Evolutionary conservation across 2,329 filamentous ascomycete genomes (phyloP).

Genomic region (Alternaria triticimaculans): DNA sequence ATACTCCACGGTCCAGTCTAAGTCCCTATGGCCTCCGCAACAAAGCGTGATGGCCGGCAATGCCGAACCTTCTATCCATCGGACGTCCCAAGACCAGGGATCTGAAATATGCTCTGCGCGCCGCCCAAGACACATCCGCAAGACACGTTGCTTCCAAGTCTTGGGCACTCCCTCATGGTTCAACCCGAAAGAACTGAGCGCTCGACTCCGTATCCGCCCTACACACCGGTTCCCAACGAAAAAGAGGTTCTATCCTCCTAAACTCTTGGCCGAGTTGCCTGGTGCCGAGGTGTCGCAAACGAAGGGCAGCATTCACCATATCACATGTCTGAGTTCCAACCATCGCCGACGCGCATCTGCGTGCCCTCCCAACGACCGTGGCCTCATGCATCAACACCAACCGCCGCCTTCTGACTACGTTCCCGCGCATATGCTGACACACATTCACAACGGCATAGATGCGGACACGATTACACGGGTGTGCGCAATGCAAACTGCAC

Average conservation of each 20-base stretch:
- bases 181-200: not conserved
- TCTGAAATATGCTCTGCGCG: not conserved
- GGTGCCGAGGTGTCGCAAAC: not conserved
- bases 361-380: not conserved
- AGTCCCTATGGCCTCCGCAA: not conserved
- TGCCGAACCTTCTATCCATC: not conserved
- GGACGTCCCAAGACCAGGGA: not conserved
- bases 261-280: rapidly evolving
- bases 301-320: not conserved
- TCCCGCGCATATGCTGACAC: not conserved
- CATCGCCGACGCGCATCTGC: not conserved
- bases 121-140: not conserved
- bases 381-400: not conserved
- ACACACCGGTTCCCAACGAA: not conserved
- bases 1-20: not conserved
- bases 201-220: not conserved
- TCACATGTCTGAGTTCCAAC: not conserved
- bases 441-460: not conserved
- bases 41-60: not conserved
- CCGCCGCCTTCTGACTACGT: not conserved
- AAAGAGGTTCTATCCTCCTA: not conserved
- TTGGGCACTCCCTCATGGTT: not conserved
- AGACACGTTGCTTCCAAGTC: not conserved
- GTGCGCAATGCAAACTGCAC: not conserved
- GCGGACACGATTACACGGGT: not conserved